Evolutionary conservation across 805 yeast genomes (phyloP).

Genomic region (Myxozyma monticola): DNA sequence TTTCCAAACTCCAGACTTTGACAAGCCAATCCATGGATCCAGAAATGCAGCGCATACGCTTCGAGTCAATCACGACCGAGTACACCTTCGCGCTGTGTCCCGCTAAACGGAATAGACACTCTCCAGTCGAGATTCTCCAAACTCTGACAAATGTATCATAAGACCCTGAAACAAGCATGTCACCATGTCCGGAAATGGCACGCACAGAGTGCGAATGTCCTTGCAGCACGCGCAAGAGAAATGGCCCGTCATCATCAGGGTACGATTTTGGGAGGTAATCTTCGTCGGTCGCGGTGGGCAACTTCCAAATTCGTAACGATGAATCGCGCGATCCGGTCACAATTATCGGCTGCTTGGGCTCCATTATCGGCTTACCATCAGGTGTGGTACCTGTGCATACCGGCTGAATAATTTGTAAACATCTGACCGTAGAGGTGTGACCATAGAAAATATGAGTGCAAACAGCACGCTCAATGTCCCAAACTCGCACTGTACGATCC

Average conservation of each 20-base stretch:
- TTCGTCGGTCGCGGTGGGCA: slow-evolving; percentile 47
- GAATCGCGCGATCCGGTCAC: slow-evolving; percentile 91
- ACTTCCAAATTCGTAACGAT: slow-evolving; percentile 91
- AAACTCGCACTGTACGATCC: slow-evolving; percentile 88
- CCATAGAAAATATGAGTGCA: slow-evolving; percentile 93
- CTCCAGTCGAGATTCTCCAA: slow-evolving; percentile 80
- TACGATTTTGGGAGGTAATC: slow-evolving; percentile 10
- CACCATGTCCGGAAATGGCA: slow-evolving; percentile 82
- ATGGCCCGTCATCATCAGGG: slow-evolving; percentile 51
- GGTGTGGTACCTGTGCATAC: slow-evolving; percentile 52
- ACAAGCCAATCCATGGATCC: slow-evolving; percentile 90
- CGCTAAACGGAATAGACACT: slow-evolving; percentile 66
- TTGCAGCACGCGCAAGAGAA: slow-evolving; percentile 62
- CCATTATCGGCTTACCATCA: slow-evolving; percentile 54
- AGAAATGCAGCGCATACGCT: slow-evolving; percentile 77
- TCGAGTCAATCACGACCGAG: slow-evolving; percentile 78
- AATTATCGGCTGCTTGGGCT: slow-evolving; percentile 66
- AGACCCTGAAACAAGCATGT: slow-evolving; percentile 81
- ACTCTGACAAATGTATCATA: slow-evolving; percentile 88
- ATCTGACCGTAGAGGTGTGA: slow-evolving; percentile 83
- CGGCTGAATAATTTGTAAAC: slow-evolving; percentile 56
- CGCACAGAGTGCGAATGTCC: slow-evolving; percentile 85
- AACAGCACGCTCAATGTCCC: slow-evolving; percentile 82
- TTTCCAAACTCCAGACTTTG: slow-evolving; percentile 82
- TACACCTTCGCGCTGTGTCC: slow-evolving; percentile 91